phyloP scores from a whole-genome alignment of 768 basidiomycete genomes.

The Naganishia vaughanmartiniae region DNA sequence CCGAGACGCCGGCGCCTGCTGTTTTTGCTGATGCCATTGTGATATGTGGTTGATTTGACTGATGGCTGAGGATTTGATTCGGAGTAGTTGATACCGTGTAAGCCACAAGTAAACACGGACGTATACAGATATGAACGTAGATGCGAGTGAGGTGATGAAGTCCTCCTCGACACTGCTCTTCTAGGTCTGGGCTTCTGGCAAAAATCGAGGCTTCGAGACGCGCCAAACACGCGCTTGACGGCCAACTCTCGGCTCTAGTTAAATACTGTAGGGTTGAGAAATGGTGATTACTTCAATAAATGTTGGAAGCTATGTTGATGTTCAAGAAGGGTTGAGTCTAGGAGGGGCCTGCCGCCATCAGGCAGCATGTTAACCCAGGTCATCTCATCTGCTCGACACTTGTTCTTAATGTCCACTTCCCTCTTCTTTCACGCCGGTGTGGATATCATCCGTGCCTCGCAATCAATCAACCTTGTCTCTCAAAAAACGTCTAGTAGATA shows the following conservation, averaged over 20 bases:
- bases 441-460: conserved; percentile 58
- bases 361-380: no score
- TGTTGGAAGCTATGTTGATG: no score
- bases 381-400: no score
- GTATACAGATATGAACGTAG: not conserved
- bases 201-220: not conserved
- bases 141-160: not conserved
- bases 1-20: conserved; percentile 31
- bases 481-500: conserved; percentile 78
- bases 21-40: conserved; percentile 22
- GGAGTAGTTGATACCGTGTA: not conserved
- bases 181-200: conserved; percentile 1
- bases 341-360: no score
- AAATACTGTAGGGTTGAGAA: no score
- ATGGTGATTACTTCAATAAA: no score
- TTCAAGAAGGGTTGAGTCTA: no score
- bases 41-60: not conserved
- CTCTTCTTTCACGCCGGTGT: conserved; percentile 90
- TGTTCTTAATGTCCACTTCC: conserved; percentile 85
- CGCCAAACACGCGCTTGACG: not conserved
- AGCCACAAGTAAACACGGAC: not conserved
- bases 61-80: not conserved
- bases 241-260: not conserved
- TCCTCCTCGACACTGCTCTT: not conserved
- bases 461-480: conserved; percentile 68